Conservation (phyloP, 305 asterid species). For the Nicotiana rustica region DNA sequence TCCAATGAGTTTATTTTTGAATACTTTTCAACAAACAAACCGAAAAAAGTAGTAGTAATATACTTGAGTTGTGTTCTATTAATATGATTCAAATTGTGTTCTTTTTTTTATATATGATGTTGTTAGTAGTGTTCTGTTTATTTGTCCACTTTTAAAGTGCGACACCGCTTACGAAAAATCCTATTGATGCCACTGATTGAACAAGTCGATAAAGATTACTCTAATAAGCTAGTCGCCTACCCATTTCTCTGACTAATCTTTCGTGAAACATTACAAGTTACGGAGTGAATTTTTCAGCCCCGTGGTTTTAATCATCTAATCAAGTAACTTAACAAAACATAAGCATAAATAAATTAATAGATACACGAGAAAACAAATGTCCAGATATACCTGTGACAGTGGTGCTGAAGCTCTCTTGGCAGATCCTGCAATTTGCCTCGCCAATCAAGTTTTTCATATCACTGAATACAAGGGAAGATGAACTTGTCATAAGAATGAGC, state of each 20-base stretch:
- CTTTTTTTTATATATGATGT: too few relatives aligned
- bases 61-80: too few relatives aligned
- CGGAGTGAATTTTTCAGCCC: not conserved
- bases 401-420: constrained; percentile 95
- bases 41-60: too few relatives aligned
- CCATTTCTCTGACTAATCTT: not conserved
- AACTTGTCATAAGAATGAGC: not conserved
- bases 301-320: not conserved
- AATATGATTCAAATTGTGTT: too few relatives aligned
- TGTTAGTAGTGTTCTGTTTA: too few relatives aligned
- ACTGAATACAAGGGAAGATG: constrained; percentile 48
- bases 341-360: not conserved
- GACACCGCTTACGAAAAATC: too few relatives aligned
- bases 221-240: not conserved
- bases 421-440: constrained; percentile 79
- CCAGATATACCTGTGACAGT: constrained; percentile 61
- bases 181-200: not conserved
- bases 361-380: not conserved
- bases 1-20: too few relatives aligned
- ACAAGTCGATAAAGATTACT: not conserved
- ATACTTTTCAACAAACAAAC: too few relatives aligned
- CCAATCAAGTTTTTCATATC: constrained; percentile 93
- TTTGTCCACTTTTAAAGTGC: too few relatives aligned
- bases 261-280: not conserved
- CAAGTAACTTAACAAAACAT: not conserved